Evolutionary conservation across 352 stramenopile genomes (phyloP), one percentile per base, ranked within the genome.

Genomic region (Phytophthora kernoviae): DNA sequence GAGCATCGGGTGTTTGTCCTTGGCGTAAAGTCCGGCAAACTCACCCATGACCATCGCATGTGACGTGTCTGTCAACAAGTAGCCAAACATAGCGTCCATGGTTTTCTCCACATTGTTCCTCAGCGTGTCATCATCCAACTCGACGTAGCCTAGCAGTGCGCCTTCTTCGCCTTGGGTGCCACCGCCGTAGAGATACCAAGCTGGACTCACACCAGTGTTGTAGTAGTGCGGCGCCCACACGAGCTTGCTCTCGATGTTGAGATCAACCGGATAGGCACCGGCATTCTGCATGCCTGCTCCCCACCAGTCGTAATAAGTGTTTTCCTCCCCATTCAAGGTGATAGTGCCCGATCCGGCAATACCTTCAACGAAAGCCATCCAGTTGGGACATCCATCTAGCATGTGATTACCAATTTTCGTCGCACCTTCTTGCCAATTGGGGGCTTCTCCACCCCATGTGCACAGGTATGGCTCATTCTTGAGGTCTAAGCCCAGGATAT

Each of bases 151-250:
- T 0, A 34, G 11, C 14, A 77, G 54, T 5, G 8, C 39, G 41
- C 30, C 34, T 45, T 1, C 45, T 32, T 15, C 36, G 7, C 58
- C 60, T 5, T 54, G 21, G 1, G 58, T 75, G 26, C 81, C 76
- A 4, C 59, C 64, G 1, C 49, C 80, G 39, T 90, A 90, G 9
- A 90, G 44, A 40, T 90, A 90, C 74, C 56, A 77, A 6, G 73
- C 68, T 0, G 81, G 81, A 44, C 65, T 81, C 6, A 90, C 78
- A 7, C 58, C 81, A 9, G 78, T 86, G 59, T 84, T 88, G 70
- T 90, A 90, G 59, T 90, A 90, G 45, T 90, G 80, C 14, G 80
- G 80, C 8, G 78, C 75, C 59, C 79, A 90, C 39, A 90, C 81
- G 6, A 90, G 52, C 43, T 88, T 90, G 71, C 83, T 71, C 1